Evolutionary conservation across 2,329 filamentous ascomycete genomes (phyloP).

Genomic region (Fusarium vanettenii): DNA sequence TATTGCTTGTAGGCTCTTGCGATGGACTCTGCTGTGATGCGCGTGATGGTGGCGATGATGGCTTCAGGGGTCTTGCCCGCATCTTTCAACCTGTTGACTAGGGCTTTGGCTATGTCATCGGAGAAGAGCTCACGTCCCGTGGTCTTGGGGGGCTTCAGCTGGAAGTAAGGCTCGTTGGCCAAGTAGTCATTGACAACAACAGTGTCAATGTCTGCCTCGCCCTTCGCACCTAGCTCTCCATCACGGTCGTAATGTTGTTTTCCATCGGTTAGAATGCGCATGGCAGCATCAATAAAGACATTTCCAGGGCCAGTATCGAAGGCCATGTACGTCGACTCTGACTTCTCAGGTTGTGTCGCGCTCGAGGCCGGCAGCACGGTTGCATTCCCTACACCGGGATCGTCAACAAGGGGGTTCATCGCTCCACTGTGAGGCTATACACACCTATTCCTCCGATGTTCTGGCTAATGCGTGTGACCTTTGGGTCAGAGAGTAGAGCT

Average conservation of each 20-base stretch:
- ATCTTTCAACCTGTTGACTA: conserved; percentile 55
- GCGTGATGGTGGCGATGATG: conserved; percentile 62
- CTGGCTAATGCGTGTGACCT: conserved; percentile 49
- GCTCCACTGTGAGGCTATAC: not conserved
- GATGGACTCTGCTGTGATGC: conserved; percentile 54
- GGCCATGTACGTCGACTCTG: not conserved
- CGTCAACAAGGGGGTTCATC: not conserved
- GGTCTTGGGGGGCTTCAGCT: not conserved
- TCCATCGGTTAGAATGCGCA: conserved; percentile 50
- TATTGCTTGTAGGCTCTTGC: conserved; percentile 29
- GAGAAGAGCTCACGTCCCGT: conserved; percentile 31
- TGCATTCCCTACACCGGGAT: not conserved
- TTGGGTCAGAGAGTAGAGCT: conserved; percentile 59
- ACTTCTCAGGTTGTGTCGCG: conserved; percentile 1
- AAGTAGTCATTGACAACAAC: not conserved
- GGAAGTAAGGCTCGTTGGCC: not conserved
- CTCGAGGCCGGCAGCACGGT: not conserved
- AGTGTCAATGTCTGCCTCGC: conserved; percentile 33
- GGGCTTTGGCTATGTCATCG: conserved; percentile 56
- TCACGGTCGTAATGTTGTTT: conserved; percentile 61
- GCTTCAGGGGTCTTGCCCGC: conserved; percentile 55
- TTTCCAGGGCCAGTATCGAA: conserved; percentile 57
- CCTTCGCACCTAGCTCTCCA: conserved; percentile 51
- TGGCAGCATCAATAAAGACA: conserved; percentile 46
- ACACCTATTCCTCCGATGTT: not conserved